These are phyloP conservation scores for Adansonia gregorii DNA, from an alignment of 441 rosid species.

Conservation along the genomic window DNA sequence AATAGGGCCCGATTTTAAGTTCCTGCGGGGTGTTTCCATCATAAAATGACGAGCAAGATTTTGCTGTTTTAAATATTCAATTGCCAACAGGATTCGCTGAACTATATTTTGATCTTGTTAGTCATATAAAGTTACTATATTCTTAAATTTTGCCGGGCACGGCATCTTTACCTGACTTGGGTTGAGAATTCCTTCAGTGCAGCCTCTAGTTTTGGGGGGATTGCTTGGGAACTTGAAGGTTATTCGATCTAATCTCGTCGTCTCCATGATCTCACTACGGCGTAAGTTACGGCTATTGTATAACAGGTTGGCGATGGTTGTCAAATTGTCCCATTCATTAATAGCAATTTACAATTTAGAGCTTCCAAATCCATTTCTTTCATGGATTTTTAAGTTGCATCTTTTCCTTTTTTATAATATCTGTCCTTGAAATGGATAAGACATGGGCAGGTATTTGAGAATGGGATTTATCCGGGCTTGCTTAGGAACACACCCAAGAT, in stretches of 20 bases:
- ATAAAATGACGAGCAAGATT: neutral
- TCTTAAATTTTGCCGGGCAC: too few relatives aligned
- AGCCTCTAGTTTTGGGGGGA: slow-evolving; percentile 25
- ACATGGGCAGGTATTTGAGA: neutral
- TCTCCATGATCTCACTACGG: slow-evolving; percentile 18
- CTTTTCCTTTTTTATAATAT: neutral
- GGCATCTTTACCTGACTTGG: too few relatives aligned
- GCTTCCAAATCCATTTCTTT: slow-evolving; percentile 6
- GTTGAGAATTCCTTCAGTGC: slow-evolving; percentile 53
- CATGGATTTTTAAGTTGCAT: neutral
- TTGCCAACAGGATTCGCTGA: neutral
- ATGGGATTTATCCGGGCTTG: neutral
- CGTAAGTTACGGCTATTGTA: neutral
- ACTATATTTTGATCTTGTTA: neutral
- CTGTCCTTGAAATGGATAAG: slow-evolving; percentile 16
- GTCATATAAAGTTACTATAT: too few relatives aligned
- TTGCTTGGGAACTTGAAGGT: slow-evolving; percentile 16
- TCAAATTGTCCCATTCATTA: slow-evolving; percentile 21
- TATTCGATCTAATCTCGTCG: neutral
- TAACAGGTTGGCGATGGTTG: slow-evolving; percentile 34
- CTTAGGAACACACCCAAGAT: too few relatives aligned
- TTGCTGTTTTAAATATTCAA: too few relatives aligned
- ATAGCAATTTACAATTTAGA: too few relatives aligned
- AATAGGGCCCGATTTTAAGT: neutral
- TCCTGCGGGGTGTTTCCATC: too few relatives aligned